phyloP scores from a whole-genome alignment of 148 eudicot genomes.

The Vaccinium macrocarpon region DNA sequence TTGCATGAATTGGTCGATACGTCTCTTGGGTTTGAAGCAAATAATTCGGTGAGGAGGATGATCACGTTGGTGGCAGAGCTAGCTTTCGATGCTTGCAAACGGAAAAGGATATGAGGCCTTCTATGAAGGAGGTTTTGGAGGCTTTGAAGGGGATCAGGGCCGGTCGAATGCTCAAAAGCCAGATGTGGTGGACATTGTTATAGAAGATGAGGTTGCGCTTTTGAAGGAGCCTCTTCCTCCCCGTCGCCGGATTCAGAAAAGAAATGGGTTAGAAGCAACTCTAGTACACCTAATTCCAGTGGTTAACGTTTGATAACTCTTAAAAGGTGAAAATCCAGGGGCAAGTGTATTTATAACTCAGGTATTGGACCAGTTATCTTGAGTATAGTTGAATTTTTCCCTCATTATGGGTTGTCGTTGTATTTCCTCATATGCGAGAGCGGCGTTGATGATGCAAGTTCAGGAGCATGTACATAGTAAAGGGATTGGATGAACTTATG shows the following conservation, averaged over 20 bases:
- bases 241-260: constrained; percentile 41
- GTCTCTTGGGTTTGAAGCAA: constrained; percentile 39
- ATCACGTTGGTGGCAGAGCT: constrained; percentile 63
- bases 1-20: constrained; percentile 51
- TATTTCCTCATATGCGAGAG: neutral
- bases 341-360: neutral
- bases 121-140: constrained; percentile 71
- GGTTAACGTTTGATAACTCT: neutral
- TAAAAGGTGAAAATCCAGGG: neutral
- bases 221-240: constrained; percentile 40
- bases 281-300: constrained; percentile 19
- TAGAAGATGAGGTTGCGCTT: constrained; percentile 49
- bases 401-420: neutral
- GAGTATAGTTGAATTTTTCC: neutral
- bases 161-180: constrained; percentile 33
- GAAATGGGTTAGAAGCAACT: constrained; percentile 24
- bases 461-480: constrained; percentile 6
- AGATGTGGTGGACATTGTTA: constrained; percentile 54
- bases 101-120: constrained; percentile 74
- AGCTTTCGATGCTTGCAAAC: constrained; percentile 75
- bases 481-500: neutral
- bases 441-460: neutral
- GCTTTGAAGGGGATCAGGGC: constrained; percentile 45
- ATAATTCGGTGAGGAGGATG: constrained; percentile 44
- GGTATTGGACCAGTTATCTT: neutral